A percentile compares a stretch with the other conserved stretches of the same genome.
Evolutionary conservation across 257 asterid species (phyloP).

Genomic region (Paulownia fortunei): DNA sequence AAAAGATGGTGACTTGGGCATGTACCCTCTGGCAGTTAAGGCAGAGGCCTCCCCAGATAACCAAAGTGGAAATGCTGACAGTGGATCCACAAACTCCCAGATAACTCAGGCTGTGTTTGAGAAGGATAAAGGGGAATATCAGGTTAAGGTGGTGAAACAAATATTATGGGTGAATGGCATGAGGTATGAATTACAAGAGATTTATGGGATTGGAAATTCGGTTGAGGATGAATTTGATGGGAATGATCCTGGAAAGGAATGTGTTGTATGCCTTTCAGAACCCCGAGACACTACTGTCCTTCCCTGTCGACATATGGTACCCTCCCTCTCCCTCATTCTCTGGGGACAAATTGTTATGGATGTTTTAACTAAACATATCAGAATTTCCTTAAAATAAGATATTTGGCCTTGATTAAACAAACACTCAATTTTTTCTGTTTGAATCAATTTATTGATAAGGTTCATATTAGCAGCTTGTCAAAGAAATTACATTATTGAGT

Average conservation of each 20-base stretch:
- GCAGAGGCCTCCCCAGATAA: too few relatives aligned
- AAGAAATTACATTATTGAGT: conserved; percentile 6
- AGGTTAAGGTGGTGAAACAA: conserved; percentile 78
- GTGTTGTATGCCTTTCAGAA: too few relatives aligned
- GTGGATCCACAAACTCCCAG: too few relatives aligned
- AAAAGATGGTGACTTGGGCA: conserved; percentile 47
- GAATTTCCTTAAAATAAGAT: background rate
- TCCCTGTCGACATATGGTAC: conserved; percentile 97
- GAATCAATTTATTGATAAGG: background rate
- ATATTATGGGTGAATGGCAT: conserved; percentile 82
- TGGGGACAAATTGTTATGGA: too few relatives aligned
- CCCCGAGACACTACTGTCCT: too few relatives aligned
- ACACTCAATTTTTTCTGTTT: background rate
- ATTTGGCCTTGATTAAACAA: background rate
- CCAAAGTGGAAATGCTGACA: too few relatives aligned
- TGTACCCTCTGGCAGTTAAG: conserved; percentile 76
- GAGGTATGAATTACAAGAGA: conserved; percentile 89
- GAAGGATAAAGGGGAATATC: conserved; percentile 80
- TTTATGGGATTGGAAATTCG: conserved; percentile 83
- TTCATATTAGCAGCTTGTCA: background rate
- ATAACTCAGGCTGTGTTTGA: too few relatives aligned
- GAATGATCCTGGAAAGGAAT: too few relatives aligned
- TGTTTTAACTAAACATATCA: background rate
- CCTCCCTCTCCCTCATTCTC: conserved; percentile 3
- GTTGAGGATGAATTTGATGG: conserved; percentile 71